These are phyloP conservation scores for Tillandsia fasciculata DNA, from an alignment of 176 grass and related monocot species.

Conservation along the genomic window DNA sequence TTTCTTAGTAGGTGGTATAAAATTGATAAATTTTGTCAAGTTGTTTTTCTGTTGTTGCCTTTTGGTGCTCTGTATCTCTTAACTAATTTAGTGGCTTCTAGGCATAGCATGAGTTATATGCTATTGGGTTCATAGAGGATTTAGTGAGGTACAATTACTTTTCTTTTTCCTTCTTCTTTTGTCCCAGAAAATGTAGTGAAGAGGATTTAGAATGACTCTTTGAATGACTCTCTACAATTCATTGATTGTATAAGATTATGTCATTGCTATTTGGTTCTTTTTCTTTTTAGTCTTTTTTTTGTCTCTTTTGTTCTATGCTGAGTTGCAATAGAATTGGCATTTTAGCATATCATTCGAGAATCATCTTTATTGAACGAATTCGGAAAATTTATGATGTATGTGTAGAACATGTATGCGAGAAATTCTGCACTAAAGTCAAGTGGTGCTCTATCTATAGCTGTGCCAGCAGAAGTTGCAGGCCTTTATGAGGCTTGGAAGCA, in stretches of 20 bases:
- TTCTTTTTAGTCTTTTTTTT: not conserved
- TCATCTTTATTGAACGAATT: not conserved
- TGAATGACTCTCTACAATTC: too few species aligned
- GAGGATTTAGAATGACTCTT: too few species aligned
- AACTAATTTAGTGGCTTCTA: too few species aligned
- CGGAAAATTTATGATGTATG: not conserved
- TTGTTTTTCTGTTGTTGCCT: not conserved
- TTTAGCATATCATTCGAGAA: not conserved
- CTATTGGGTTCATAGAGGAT: too few species aligned
- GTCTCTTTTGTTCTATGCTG: not conserved
- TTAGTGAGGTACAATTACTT: too few species aligned
- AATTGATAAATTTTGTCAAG: not conserved
- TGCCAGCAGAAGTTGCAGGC: constrained; percentile 63
- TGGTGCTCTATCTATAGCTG: constrained; percentile 64
- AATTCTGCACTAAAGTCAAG: constrained; percentile 46
- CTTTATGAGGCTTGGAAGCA: constrained; percentile 63
- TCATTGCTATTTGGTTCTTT: too few species aligned
- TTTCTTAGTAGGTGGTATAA: not conserved
- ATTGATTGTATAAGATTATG: too few species aligned
- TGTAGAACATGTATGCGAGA: constrained; percentile 79
- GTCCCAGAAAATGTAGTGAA: too few species aligned
- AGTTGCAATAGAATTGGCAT: not conserved
- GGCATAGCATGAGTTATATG: too few species aligned
- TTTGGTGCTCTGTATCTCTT: too few species aligned
- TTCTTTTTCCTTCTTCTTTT: too few species aligned